A percentile compares a stretch with the other conserved stretches of the same genome.
Conservation (phyloP, 352 stramenopile species). For the Globisporangium ultimum region DNA sequence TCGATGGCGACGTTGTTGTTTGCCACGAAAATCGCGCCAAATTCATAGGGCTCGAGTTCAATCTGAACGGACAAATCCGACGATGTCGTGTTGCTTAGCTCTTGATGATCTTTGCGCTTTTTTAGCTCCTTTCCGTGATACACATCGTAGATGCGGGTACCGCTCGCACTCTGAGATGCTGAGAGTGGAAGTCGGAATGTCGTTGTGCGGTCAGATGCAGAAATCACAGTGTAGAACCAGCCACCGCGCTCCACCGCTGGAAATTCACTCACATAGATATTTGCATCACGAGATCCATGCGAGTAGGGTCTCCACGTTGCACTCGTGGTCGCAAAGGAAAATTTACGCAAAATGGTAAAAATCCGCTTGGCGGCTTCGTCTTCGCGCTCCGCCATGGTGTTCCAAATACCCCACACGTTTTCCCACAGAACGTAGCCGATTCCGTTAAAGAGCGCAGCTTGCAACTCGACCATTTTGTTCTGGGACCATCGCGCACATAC, state of each 20-base stretch:
- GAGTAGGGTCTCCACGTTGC: slow-evolving; percentile 52
- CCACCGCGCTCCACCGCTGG: slow-evolving; percentile 17
- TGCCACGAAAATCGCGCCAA: slow-evolving; percentile 48
- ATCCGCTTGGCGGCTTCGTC: slow-evolving; percentile 53
- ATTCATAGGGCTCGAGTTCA: slow-evolving; percentile 50
- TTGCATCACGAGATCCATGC: slow-evolving; percentile 13
- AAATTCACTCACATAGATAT: slow-evolving; percentile 54
- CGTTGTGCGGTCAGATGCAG: slow-evolving; percentile 22
- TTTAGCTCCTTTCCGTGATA: slow-evolving; percentile 54
- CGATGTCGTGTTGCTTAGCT: slow-evolving; percentile 1
- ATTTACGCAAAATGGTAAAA: slow-evolving; percentile 64
- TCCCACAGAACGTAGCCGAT: slow-evolving; percentile 87
- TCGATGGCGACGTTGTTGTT: slow-evolving; percentile 6
- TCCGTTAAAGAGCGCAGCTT: slow-evolving; percentile 82
- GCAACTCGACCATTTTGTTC: slow-evolving; percentile 55
- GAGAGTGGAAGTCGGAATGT: slow-evolving; percentile 35
- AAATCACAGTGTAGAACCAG: slow-evolving; percentile 67
- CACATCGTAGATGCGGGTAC: slow-evolving; percentile 49
- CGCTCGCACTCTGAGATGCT: slow-evolving; percentile 11
- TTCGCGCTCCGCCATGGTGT: slow-evolving; percentile 72
- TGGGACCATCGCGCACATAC: slow-evolving; percentile 81
- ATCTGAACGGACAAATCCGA: slow-evolving; percentile 22
- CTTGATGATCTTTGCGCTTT: slow-evolving; percentile 7
- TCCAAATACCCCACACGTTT: slow-evolving; percentile 89
- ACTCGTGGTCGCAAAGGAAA: slow-evolving; percentile 41